A percentile compares a stretch with the other conserved stretches of the same genome.
Evolutionary conservation across 441 rosid genomes (phyloP).

Genomic region (Corymbia citriodora): DNA sequence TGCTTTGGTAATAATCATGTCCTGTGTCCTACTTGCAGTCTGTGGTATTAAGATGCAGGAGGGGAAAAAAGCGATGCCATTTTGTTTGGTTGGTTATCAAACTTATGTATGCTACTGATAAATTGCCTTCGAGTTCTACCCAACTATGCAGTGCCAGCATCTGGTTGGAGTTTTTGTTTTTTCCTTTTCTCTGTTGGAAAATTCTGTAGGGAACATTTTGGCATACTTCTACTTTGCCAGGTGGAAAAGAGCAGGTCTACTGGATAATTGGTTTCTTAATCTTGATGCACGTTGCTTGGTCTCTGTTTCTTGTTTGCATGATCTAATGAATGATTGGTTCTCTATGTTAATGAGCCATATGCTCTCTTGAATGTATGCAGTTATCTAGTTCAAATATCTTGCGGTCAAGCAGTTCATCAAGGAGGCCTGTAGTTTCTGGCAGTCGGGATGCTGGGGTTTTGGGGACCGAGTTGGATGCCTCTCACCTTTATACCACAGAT

Average conservation of each 20-base stretch:
- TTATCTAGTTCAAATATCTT: slow-evolving; percentile 40
- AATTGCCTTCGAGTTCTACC: background rate
- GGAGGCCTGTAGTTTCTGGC: slow-evolving; percentile 48
- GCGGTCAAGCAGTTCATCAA: slow-evolving; percentile 44
- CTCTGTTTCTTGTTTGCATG: background rate
- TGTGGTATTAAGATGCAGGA: background rate
- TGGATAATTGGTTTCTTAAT: background rate
- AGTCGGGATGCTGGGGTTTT: slow-evolving; percentile 39
- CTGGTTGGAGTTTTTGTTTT: background rate
- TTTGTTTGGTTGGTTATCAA: background rate
- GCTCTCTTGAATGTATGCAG: slow-evolving; percentile 26
- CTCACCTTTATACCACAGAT: slow-evolving; percentile 36
- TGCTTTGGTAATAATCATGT: background rate
- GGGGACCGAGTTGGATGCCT: slow-evolving; percentile 41
- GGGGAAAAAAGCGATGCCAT: background rate
- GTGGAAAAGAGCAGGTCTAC: background rate
- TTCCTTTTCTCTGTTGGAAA: background rate
- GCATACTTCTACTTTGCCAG: background rate
- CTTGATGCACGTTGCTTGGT: background rate
- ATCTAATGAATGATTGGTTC: background rate
- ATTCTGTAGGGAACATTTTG: background rate
- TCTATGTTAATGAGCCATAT: background rate
- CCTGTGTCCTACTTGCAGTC: background rate
- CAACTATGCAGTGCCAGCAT: background rate
- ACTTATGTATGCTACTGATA: background rate